A percentile compares a stretch with the other conserved stretches of the same genome.
These are phyloP conservation scores for Plasmopara viticola DNA, from an alignment of 352 stramenopile species.

Conservation along the genomic window DNA sequence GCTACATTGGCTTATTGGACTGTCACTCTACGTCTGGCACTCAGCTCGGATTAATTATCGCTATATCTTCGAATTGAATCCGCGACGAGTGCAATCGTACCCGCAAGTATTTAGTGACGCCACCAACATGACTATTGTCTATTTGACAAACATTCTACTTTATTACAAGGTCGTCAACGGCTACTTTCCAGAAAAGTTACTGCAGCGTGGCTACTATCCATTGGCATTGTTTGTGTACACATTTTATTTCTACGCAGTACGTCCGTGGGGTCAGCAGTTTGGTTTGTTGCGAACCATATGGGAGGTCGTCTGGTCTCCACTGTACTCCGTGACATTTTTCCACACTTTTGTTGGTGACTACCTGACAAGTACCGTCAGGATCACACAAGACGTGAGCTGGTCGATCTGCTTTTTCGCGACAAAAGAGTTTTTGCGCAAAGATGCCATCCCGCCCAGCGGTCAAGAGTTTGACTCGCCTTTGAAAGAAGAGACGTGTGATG, in stretches of 20 bases:
- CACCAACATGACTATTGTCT: conserved; percentile 95
- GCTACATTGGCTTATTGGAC: conserved; percentile 93
- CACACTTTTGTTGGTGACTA: conserved; percentile 88
- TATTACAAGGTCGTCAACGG: conserved; percentile 96
- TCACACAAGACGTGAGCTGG: conserved; percentile 88
- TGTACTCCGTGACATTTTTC: conserved; percentile 92
- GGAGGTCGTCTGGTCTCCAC: conserved; percentile 87
- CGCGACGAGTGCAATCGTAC: conserved; percentile 74
- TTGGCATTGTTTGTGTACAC: conserved; percentile 90
- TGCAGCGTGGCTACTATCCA: conserved; percentile 89
- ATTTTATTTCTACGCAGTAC: conserved; percentile 90
- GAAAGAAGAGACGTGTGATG: conserved; percentile 27
- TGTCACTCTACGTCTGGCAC: conserved; percentile 90
- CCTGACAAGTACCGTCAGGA: conserved; percentile 77
- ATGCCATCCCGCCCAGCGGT: conserved; percentile 25
- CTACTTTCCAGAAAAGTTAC: conserved; percentile 75
- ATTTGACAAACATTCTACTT: conserved; percentile 90
- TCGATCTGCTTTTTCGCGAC: conserved; percentile 93
- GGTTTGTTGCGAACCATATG: conserved; percentile 84
- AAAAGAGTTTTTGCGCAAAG: conserved; percentile 88
- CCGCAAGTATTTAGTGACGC: conserved; percentile 92
- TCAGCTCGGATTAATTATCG: conserved; percentile 89
- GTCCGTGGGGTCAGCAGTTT: conserved; percentile 69
- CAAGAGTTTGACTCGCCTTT: conserved; percentile 9
- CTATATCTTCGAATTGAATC: conserved; percentile 94